Evolutionary conservation across 176 grass and related monocot genomes (phyloP).

Genomic region (Oryza australiensis): DNA sequence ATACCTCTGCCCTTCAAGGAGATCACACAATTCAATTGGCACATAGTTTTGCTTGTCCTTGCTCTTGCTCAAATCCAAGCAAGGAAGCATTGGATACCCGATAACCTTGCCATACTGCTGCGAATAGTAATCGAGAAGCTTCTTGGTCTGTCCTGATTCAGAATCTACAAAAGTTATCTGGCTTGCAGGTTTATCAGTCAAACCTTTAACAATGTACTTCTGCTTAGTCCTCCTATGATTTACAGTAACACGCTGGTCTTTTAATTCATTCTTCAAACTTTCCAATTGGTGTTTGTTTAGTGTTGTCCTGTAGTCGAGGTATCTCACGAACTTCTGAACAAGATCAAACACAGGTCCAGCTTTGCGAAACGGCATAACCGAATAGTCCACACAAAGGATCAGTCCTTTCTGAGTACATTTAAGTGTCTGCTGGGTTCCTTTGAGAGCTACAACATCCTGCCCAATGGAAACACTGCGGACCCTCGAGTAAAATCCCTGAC

Average conservation of each 20-base stretch:
- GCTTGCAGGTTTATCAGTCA: conserved; percentile 41
- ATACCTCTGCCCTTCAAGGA: conserved; percentile 61
- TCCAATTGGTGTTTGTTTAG: conserved; percentile 6
- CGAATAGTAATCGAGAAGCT: conserved; percentile 45
- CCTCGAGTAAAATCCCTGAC: conserved; percentile 50
- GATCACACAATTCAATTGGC: conserved; percentile 57
- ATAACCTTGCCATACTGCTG: conserved; percentile 41
- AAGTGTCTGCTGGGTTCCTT: conserved; percentile 55
- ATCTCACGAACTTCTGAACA: background rate
- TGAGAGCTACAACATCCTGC: conserved; percentile 39
- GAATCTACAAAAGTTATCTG: conserved; percentile 53
- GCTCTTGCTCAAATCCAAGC: conserved; percentile 65
- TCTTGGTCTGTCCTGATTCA: conserved; percentile 40
- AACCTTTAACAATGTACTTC: conserved; percentile 50
- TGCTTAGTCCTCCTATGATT: conserved; percentile 50
- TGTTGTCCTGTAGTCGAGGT: conserved; percentile 17
- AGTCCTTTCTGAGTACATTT: conserved; percentile 44
- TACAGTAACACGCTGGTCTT: conserved; percentile 52
- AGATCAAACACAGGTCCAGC: conserved; percentile 40
- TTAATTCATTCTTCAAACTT: conserved; percentile 31
- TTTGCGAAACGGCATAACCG: conserved; percentile 54
- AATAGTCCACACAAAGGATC: conserved; percentile 57
- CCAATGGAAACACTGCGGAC: background rate
- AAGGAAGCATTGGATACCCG: conserved; percentile 50
- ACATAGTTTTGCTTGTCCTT: conserved; percentile 54